Conservation (phyloP, 2,329 filamentous ascomycete genomes). For the Rhinocladiella similis region DNA sequence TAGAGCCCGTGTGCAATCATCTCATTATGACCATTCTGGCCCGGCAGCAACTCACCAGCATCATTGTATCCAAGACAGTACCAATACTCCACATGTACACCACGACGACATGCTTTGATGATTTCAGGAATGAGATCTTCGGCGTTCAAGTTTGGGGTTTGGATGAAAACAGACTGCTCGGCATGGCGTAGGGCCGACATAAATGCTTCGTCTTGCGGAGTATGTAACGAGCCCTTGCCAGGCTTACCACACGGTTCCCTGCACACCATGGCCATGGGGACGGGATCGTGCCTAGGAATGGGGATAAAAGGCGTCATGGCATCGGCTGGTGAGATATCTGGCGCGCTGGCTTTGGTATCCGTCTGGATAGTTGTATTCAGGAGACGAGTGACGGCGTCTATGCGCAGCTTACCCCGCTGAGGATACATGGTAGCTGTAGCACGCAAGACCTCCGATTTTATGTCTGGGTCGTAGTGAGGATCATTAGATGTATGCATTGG, state of each 20-base stretch:
- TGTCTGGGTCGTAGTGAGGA: constrained; percentile 64
- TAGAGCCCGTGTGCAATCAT: constrained; percentile 65
- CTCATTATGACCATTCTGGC: constrained; percentile 75
- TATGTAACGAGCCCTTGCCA: constrained; percentile 60
- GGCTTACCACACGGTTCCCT: constrained; percentile 66
- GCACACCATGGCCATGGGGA: constrained; percentile 72
- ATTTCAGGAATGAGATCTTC: constrained; percentile 65
- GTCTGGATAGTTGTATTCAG: constrained; percentile 63
- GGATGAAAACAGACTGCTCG: constrained; percentile 67
- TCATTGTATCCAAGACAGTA: constrained; percentile 80
- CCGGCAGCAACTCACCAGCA: constrained; percentile 71
- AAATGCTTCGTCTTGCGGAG: constrained; percentile 76
- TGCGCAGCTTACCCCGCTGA: constrained; percentile 51
- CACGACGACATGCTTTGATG: constrained; percentile 63
- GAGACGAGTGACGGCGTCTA: constrained; percentile 63
- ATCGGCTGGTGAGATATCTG: constrained; percentile 50
- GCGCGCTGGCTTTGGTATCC: constrained; percentile 53
- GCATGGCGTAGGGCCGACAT: constrained; percentile 69
- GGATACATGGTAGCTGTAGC: constrained; percentile 60
- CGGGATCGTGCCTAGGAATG: constrained; percentile 52
- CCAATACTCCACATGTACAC: constrained; percentile 68
- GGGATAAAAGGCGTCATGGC: constrained; percentile 68
- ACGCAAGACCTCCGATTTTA: constrained; percentile 62
- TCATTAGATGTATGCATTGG: constrained; percentile 59
- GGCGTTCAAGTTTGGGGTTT: constrained; percentile 76